A percentile compares a stretch with the other conserved stretches of the same genome.
phyloP scores from a whole-genome alignment of 208 protist genomes.

The Trypanosomatidae sp. region DNA sequence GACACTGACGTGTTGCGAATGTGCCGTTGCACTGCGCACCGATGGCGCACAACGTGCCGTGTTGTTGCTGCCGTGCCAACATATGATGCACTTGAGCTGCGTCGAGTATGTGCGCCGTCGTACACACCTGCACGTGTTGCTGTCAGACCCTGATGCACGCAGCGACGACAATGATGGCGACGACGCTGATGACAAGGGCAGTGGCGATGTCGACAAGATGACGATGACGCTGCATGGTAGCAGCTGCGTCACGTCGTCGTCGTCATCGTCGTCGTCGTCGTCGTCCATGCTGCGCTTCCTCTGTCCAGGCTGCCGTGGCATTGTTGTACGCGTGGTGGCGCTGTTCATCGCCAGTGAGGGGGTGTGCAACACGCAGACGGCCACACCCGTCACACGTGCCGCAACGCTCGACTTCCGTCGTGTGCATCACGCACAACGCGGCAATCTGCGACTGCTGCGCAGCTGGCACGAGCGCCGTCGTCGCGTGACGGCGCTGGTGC shows the following conservation, averaged over 20 bases:
- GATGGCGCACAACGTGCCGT: slow-evolving; percentile 43
- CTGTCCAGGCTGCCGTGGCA: slow-evolving; percentile 31
- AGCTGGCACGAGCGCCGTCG: slow-evolving; percentile 17
- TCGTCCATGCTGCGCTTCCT: not conserved
- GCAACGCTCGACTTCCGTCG: slow-evolving; percentile 1
- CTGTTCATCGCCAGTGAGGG: slow-evolving; percentile 19
- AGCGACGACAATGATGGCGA: not conserved
- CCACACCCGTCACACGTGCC: not conserved
- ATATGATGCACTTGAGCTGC: slow-evolving; percentile 68
- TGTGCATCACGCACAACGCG: slow-evolving; percentile 33
- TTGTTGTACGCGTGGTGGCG: slow-evolving; percentile 29
- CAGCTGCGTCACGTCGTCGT: not conserved
- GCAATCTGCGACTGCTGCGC: slow-evolving; percentile 24
- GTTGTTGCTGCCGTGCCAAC: slow-evolving; percentile 71
- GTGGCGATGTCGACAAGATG: not conserved
- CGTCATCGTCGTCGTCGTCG: too few relatives aligned
- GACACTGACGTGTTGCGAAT: slow-evolving; percentile 61
- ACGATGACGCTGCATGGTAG: not conserved
- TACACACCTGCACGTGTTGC: slow-evolving; percentile 7
- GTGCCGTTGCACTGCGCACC: slow-evolving; percentile 34
- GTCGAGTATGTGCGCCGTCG: slow-evolving; percentile 45
- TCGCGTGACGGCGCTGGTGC: slow-evolving; percentile 25
- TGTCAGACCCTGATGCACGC: slow-evolving; percentile 1
- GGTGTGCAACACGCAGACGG: not conserved
- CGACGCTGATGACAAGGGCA: slow-evolving; percentile 3